Percentiles rank a stretch among this genome's conserved stretches.
Evolutionary conservation across 495 filamentous ascomycete genomes (phyloP).

Genomic region (Neurospora tetraspora): DNA sequence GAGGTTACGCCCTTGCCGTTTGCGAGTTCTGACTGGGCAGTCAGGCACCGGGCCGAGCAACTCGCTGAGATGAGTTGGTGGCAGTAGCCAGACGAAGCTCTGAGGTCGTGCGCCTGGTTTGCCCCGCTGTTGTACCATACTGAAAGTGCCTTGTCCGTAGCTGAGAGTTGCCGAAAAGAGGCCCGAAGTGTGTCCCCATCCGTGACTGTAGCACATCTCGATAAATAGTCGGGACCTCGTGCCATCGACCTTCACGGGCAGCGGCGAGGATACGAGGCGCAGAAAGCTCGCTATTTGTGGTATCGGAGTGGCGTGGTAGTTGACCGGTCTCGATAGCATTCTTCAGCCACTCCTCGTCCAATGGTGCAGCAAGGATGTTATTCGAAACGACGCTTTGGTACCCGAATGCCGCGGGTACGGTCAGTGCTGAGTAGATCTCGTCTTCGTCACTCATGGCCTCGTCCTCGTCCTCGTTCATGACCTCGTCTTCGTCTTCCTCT

Average conservation of each 20-base stretch:
- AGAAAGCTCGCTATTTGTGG: conserved; percentile 24
- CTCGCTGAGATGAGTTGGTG: background rate
- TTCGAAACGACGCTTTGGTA: background rate
- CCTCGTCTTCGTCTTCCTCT: conserved; percentile 5
- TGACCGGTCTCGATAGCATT: conserved; percentile 58
- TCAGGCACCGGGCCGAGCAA: background rate
- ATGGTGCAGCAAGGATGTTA: conserved; percentile 17
- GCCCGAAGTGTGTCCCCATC: background rate
- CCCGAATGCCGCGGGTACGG: background rate
- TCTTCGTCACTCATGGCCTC: conserved; percentile 50
- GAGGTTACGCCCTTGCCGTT: background rate
- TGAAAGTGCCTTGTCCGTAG: background rate
- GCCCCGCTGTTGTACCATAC: background rate
- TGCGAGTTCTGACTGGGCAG: background rate
- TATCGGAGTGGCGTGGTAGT: conserved; percentile 31
- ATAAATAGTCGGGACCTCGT: conserved; percentile 31
- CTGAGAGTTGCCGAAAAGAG: background rate
- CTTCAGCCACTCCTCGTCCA: conserved; percentile 73
- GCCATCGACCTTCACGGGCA: conserved; percentile 41
- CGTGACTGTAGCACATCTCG: background rate
- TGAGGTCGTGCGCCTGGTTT: background rate
- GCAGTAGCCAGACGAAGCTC: background rate
- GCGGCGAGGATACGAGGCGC: conserved; percentile 32
- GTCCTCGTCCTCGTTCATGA: conserved; percentile 31
- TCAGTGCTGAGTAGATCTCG: conserved; percentile 36